Base-by-base conservation (phyloP, 768 basidiomycete genomes). In the Cytidiella melzeri region DNA sequence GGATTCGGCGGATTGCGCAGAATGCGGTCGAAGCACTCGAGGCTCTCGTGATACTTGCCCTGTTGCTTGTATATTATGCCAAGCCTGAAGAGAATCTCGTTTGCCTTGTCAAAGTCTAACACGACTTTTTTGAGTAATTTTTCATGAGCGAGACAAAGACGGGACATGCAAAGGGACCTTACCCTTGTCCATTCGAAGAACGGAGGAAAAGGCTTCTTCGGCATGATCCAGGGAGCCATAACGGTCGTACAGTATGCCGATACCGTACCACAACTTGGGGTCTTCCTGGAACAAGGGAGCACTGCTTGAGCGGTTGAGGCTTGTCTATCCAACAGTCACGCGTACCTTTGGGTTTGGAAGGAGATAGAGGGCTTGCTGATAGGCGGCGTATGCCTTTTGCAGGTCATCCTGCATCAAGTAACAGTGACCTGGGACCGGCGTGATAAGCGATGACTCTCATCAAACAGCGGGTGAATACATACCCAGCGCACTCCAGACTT, bases 11-110 rank as follows among this genome's bases (percentile, higher is more conserved):
- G 96, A 61, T 90, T 94, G 54, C 89, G 87, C 46, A 98, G 83
- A 55, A 99, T 98, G 63, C 90, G 90, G 62, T 94, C 90, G 72
- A 98, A 98, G 70, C 96, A 98, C 47, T 80, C 78, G 2, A 99
- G 75, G 10, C 84, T 88, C 11, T 92, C 88, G 1, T 81, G 72
- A 58, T 92, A 97, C 70, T 97, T 97, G 60, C 87, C 84, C 64
- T 98, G 95, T 62, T 97, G 95, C 71, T 99, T 98, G 77, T 98
- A 98, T 54, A 99, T 99, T 63, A 99, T 98, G 28, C 96, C 96
- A 12, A 99, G 77, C 27, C 96, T 84, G 73, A 98, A 99, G 24
- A 95, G 84, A 55, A 99, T 97, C 64, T 99, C 96, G 64, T 98
- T 97, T 40, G 93, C 87, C 73, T 97, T 97, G 73, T 97, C 93